Conservation (phyloP, 805 yeast genomes). For the Pichia nanzhaoensis region DNA sequence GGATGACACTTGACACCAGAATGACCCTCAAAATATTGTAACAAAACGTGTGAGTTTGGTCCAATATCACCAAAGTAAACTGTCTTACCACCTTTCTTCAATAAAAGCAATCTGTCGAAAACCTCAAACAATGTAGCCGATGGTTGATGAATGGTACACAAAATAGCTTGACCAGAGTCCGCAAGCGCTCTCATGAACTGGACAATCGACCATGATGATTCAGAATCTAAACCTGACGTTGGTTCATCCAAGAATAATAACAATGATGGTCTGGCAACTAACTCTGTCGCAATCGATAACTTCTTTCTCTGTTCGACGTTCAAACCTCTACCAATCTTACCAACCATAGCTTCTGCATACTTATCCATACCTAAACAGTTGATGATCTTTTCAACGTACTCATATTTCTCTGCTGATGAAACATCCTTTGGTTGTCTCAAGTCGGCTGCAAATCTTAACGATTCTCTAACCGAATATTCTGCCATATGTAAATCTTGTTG, state of each 20-base stretch:
- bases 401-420: conserved; percentile 36
- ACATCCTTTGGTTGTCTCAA: conserved; percentile 41
- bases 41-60: conserved; percentile 35
- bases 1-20: conserved; percentile 62
- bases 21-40: conserved; percentile 41
- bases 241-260: conserved; percentile 53
- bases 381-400: conserved; percentile 38
- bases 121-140: conserved; percentile 41
- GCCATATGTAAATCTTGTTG: conserved; percentile 49
- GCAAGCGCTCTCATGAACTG: conserved; percentile 44
- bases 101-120: conserved; percentile 31
- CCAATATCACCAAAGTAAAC: conserved; percentile 53
- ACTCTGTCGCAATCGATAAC: conserved; percentile 47
- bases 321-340: conserved; percentile 41
- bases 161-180: conserved; percentile 47
- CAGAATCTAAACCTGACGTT: conserved; percentile 51
- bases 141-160: conserved; percentile 53
- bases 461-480: conserved; percentile 45
- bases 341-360: conserved; percentile 48
- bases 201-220: conserved; percentile 53
- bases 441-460: conserved; percentile 40
- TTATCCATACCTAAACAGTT: conserved; percentile 36
- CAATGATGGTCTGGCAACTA: conserved; percentile 47
- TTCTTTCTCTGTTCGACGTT: conserved; percentile 51
- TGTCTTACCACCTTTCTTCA: conserved; percentile 47